Conservation (phyloP, 2,329 filamentous ascomycete species). For the Myriosclerotinia curreyana region DNA sequence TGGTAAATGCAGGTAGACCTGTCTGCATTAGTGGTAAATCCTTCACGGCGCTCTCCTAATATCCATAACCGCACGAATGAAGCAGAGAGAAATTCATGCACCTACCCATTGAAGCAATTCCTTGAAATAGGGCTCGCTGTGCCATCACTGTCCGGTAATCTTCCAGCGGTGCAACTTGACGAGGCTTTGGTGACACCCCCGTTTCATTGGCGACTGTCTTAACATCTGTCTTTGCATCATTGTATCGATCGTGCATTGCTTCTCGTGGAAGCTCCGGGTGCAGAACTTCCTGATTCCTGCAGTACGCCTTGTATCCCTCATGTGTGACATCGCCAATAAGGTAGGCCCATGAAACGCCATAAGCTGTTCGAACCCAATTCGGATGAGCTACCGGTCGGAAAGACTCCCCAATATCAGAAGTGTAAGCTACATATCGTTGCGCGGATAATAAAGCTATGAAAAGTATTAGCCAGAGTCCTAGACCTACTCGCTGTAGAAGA, state of each 20-base stretch:
- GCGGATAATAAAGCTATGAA: constrained; percentile 71
- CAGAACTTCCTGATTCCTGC: constrained; percentile 73
- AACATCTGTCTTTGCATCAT: constrained; percentile 36
- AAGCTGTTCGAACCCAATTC: constrained; percentile 74
- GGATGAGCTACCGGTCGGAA: constrained; percentile 93
- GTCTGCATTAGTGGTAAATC: neutral
- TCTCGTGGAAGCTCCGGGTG: constrained; percentile 59
- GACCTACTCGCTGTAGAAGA: neutral
- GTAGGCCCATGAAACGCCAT: constrained; percentile 90
- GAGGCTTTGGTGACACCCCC: constrained; percentile 37
- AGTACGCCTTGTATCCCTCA: constrained; percentile 94
- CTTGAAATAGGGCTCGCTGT: constrained; percentile 87
- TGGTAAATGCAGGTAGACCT: constrained; percentile 34
- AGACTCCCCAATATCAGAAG: constrained; percentile 91
- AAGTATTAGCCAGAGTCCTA: neutral
- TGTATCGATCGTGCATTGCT: constrained; percentile 35
- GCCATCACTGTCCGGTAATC: constrained; percentile 90
- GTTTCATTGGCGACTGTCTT: constrained; percentile 22
- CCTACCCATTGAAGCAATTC: constrained; percentile 81
- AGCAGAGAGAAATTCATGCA: constrained; percentile 64
- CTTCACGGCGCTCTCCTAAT: neutral
- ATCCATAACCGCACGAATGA: neutral
- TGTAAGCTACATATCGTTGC: constrained; percentile 96
- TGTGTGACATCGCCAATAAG: constrained; percentile 85
- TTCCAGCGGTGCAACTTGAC: constrained; percentile 68